A percentile compares a stretch with the other conserved stretches of the same genome.
These are phyloP conservation scores for Quercus variabilis DNA, from an alignment of 306 rosid genomes.

Conservation along the genomic window DNA sequence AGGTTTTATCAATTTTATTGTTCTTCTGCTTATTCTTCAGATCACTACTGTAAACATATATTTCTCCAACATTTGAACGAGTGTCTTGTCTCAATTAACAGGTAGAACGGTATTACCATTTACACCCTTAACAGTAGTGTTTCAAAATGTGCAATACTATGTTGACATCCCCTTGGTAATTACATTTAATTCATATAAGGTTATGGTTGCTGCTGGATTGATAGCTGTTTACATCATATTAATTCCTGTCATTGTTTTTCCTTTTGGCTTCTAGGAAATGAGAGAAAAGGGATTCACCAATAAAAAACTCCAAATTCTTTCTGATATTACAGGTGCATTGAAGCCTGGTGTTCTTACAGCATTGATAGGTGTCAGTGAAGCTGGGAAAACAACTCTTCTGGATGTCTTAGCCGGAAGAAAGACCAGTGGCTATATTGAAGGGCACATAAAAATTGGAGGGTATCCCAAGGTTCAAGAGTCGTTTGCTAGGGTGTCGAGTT, in stretches of 20 bases:
- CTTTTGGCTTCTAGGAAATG: slow-evolving; percentile 33
- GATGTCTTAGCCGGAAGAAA: not conserved
- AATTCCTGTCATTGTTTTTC: not conserved
- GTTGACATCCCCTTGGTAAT: slow-evolving; percentile 42
- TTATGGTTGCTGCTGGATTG: too few species aligned
- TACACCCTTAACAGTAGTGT: slow-evolving; percentile 34
- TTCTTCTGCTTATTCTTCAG: too few species aligned
- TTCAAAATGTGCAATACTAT: slow-evolving; percentile 42
- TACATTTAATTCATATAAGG: not conserved
- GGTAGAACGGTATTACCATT: slow-evolving; percentile 41
- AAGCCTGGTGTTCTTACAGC: slow-evolving; percentile 1
- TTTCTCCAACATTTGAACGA: too few species aligned
- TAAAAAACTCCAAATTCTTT: not conserved
- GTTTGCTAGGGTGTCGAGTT: not conserved
- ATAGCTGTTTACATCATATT: not conserved
- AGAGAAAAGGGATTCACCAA: slow-evolving; percentile 23
- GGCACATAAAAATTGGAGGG: not conserved
- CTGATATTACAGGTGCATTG: not conserved
- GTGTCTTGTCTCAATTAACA: slow-evolving; percentile 2
- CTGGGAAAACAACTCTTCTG: slow-evolving; percentile 1
- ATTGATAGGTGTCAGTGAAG: slow-evolving; percentile 3
- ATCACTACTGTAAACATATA: too few species aligned
- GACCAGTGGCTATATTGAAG: not conserved
- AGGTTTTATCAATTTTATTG: slow-evolving; percentile 1
- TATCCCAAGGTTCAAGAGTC: not conserved